phyloP scores from a whole-genome alignment of 2,329 filamentous ascomycete species.

The Colletotrichum sp. region DNA sequence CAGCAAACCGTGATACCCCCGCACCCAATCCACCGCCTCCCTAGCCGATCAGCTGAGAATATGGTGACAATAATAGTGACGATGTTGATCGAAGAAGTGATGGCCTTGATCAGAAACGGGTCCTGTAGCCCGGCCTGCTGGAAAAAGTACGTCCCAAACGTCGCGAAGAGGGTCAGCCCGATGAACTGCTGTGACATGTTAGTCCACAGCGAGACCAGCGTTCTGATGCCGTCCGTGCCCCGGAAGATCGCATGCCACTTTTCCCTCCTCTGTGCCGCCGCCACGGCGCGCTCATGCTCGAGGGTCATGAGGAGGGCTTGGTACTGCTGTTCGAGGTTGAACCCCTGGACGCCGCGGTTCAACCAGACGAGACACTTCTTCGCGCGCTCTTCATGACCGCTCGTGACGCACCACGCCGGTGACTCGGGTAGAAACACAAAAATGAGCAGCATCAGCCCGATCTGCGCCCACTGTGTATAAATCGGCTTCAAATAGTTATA shows the following conservation, averaged over 20 bases:
- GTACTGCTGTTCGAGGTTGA: slow-evolving; percentile 31
- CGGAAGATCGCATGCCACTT: slow-evolving; percentile 32
- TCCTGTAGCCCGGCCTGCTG: slow-evolving; percentile 33
- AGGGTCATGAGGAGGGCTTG: slow-evolving; percentile 20
- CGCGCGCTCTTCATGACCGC: slow-evolving; percentile 21
- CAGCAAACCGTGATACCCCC: slow-evolving; percentile 13
- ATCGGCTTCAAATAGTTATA: slow-evolving; percentile 41
- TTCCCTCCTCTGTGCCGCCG: slow-evolving; percentile 25
- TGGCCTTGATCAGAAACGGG: slow-evolving; percentile 26
- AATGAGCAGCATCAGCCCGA: slow-evolving; percentile 42
- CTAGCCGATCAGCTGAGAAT: slow-evolving; percentile 18
- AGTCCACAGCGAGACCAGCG: slow-evolving; percentile 29
- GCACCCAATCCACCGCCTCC: slow-evolving; percentile 21
- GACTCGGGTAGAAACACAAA: slow-evolving; percentile 42
- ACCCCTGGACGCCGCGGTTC: slow-evolving; percentile 25
- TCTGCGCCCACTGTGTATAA: slow-evolving; percentile 48
- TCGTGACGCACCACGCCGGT: slow-evolving; percentile 39
- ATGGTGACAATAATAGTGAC: slow-evolving; percentile 22
- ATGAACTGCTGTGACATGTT: slow-evolving; percentile 24
- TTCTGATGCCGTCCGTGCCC: slow-evolving; percentile 26
- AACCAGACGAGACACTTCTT: slow-evolving; percentile 21
- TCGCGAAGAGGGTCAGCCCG: slow-evolving; percentile 24
- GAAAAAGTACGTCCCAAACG: slow-evolving; percentile 35
- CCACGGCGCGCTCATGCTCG: slow-evolving; percentile 28
- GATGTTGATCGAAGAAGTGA: slow-evolving; percentile 24